phyloP scores from a whole-genome alignment of 306 rosid genomes.

The Cicer chorassanicum region DNA sequence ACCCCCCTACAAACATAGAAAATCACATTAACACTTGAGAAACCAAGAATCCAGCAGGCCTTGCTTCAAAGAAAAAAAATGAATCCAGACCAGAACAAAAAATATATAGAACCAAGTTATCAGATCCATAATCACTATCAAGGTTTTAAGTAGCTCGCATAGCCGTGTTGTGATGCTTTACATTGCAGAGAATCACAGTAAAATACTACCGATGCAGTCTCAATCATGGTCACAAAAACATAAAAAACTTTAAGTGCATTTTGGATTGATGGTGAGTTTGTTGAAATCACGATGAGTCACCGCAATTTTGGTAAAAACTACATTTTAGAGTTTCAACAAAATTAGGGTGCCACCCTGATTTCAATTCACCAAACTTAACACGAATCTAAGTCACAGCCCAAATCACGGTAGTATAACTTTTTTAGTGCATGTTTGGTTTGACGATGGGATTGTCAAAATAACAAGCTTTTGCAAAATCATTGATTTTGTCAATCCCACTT shows the following conservation, averaged over 20 bases:
- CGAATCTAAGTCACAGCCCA: neutral
- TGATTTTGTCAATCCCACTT: no score
- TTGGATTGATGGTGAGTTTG: no score
- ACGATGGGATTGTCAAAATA: no score
- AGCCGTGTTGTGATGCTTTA: neutral
- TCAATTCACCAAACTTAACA: no score
- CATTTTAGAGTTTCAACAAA: no score
- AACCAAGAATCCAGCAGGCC: neutral
- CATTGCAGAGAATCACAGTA: neutral
- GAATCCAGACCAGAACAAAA: slow-evolving; percentile 26
- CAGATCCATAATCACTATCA: neutral
- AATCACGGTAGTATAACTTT: neutral
- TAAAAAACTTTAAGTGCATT: neutral
- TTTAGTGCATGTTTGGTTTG: neutral
- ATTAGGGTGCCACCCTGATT: no score
- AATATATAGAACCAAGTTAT: neutral
- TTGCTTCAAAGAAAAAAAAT: neutral
- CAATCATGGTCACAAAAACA: neutral
- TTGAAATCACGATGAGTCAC: no score
- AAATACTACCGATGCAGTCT: neutral
- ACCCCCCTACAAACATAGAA: slow-evolving; percentile 61
- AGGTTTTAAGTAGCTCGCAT: neutral
- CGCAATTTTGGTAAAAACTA: no score
- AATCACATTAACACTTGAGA: slow-evolving; percentile 9
- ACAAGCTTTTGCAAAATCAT: no score